These are phyloP conservation scores for Pseudocercospora crystallina DNA, from an alignment of 2,329 filamentous ascomycete species.

Conservation along the genomic window DNA sequence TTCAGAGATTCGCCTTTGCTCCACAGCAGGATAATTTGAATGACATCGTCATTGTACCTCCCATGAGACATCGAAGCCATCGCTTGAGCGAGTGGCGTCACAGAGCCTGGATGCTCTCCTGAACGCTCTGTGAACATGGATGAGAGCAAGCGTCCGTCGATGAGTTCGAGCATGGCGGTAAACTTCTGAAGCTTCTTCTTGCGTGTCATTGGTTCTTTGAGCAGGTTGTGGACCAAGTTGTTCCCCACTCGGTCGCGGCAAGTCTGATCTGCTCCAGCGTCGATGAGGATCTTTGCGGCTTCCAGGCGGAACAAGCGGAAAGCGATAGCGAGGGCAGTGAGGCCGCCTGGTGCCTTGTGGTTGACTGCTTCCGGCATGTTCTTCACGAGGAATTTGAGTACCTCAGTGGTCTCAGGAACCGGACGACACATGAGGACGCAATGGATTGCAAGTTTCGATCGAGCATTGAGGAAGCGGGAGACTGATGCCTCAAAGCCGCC, in stretches of 20 bases:
- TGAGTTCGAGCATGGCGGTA: conserved; percentile 53
- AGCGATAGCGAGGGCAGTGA: conserved; percentile 70
- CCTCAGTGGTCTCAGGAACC: conserved; percentile 45
- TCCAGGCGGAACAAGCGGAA: conserved; percentile 57
- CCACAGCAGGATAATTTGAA: conserved; percentile 30
- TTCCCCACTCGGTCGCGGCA: conserved; percentile 54
- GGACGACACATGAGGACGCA: conserved; percentile 52
- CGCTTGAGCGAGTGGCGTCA: conserved; percentile 61
- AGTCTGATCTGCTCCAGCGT: conserved; percentile 68
- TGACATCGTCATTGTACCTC: conserved; percentile 9
- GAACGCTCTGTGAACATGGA: conserved; percentile 62
- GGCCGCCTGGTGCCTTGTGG: conserved; percentile 54
- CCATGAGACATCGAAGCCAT: background rate
- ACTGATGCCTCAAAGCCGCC: conserved; percentile 66
- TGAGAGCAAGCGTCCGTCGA: conserved; percentile 58
- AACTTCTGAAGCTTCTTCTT: conserved; percentile 21
- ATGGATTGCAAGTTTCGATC: conserved; percentile 63
- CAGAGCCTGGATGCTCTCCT: conserved; percentile 51
- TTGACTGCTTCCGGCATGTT: conserved; percentile 63
- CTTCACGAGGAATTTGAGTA: conserved; percentile 67
- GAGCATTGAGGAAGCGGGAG: conserved; percentile 59
- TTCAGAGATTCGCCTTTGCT: conserved; percentile 49
- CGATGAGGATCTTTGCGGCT: conserved; percentile 62
- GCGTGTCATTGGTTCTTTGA: conserved; percentile 18
- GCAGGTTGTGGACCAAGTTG: conserved; percentile 68